Evolutionary conservation across 495 filamentous ascomycete genomes (phyloP).

Genomic region (Sordaria brevicollis): DNA sequence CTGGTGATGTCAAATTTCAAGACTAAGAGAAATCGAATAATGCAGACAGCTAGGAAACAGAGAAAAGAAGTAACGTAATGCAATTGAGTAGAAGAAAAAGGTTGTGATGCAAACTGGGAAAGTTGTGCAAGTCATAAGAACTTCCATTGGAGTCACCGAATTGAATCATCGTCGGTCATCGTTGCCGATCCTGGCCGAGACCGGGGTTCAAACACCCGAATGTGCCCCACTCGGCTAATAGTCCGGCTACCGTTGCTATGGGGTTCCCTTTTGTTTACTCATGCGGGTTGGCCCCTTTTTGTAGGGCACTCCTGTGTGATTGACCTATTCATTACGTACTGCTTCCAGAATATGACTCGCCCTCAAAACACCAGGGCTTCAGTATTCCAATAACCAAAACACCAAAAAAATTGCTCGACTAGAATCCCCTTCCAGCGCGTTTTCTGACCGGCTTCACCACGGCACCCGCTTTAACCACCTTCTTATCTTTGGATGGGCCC

Average conservation of each 20-base stretch:
- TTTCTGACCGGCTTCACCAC: conserved; percentile 56
- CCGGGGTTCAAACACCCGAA: background rate
- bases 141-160: background rate
- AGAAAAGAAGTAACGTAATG: background rate
- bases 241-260: background rate
- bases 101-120: background rate
- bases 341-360: background rate
- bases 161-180: background rate
- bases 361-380: background rate
- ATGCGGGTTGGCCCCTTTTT: background rate
- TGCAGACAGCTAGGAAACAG: background rate
- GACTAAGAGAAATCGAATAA: background rate
- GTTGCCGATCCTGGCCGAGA: conserved; percentile 1
- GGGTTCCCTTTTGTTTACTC: background rate
- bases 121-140: background rate
- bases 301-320: background rate
- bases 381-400: no score
- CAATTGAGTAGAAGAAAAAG: background rate
- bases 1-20: background rate
- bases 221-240: background rate
- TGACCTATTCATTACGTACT: background rate
- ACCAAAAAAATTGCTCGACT: background rate
- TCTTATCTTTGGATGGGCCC: conserved; percentile 33
- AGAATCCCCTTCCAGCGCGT: conserved; percentile 21
- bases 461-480: conserved; percentile 39